A percentile compares a stretch with the other conserved stretches of the same genome.
Conservation (phyloP, 257 asterid species). For the Nicotiana sylvestris region DNA sequence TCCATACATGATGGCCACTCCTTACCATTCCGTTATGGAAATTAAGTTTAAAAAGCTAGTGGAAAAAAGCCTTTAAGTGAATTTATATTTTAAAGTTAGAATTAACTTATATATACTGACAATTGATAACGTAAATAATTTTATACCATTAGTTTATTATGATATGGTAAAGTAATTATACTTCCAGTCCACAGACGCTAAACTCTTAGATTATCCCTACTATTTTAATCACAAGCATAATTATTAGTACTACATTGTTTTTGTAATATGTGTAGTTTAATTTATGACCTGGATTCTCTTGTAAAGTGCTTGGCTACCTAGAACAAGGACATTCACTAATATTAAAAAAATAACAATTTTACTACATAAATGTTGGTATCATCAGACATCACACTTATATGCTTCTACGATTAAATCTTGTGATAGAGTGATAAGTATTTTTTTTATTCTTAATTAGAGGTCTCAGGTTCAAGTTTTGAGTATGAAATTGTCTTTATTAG, state of each 20-base stretch:
- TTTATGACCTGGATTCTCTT: neutral
- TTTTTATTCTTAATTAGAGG: no score
- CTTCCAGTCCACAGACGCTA: no score
- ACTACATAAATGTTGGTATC: neutral
- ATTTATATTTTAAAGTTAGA: neutral
- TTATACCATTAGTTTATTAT: neutral
- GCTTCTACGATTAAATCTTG: no score
- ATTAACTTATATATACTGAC: neutral
- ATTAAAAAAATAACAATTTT: neutral
- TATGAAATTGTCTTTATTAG: no score
- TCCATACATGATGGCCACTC: neutral
- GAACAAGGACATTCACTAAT: no score
- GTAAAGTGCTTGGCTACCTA: neutral
- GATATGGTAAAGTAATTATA: no score
- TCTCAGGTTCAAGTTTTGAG: accelerated
- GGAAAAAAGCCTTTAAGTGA: neutral
- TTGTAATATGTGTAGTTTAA: no score
- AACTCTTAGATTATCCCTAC: no score
- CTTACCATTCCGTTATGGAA: neutral
- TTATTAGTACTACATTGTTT: no score
- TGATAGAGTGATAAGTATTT: no score
- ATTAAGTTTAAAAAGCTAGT: neutral
- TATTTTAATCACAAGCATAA: no score
- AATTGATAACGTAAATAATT: no score
- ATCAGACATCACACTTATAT: neutral